These are phyloP conservation scores for Termitomyces sp. DNA, from an alignment of 768 basidiomycete species.

Conservation along the genomic window DNA sequence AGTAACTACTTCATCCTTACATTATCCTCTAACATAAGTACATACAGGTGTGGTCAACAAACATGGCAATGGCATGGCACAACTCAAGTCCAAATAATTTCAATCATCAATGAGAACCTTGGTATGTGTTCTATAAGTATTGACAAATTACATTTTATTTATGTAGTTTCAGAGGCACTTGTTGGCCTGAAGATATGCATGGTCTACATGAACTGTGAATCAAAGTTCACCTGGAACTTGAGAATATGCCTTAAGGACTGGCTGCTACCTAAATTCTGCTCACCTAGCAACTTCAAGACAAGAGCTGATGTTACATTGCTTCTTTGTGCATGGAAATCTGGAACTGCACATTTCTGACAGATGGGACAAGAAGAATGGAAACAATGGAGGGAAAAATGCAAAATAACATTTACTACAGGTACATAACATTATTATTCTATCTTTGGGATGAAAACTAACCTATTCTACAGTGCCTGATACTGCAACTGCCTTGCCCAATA, in stretches of 20 bases:
- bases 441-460: neutral
- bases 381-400: neutral
- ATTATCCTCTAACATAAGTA: neutral
- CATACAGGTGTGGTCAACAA: neutral
- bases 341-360: neutral
- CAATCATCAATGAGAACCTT: neutral
- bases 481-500: neutral
- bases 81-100: neutral
- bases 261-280: neutral
- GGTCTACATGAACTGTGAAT: neutral
- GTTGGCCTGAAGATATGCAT: neutral
- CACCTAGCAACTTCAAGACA: neutral
- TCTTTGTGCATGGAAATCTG: neutral
- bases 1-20: neutral
- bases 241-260: neutral
- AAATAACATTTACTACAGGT: neutral
- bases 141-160: neutral
- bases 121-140: neutral
- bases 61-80: neutral
- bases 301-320: neutral
- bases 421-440: neutral
- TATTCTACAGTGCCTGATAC: neutral
- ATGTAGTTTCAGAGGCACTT: neutral
- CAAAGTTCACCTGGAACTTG: neutral
- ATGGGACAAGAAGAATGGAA: neutral